Evolutionary conservation across 108 stramenopile species (phyloP).

Genomic region (Nitzschia palea): DNA sequence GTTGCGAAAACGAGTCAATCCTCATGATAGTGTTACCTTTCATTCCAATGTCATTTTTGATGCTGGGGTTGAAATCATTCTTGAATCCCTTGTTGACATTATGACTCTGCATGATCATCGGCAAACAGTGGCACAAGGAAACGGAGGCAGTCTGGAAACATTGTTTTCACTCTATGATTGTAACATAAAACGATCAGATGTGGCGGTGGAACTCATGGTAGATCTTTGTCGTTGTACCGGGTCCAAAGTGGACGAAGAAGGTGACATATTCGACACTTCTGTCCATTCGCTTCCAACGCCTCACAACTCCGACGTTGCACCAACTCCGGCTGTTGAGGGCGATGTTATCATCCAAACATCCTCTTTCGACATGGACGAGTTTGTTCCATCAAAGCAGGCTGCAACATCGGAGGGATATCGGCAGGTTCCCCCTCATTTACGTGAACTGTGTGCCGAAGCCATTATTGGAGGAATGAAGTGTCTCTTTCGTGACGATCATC

Average conservation of each 20-base stretch:
- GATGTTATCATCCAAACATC: not conserved
- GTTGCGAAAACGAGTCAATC: conserved; percentile 59
- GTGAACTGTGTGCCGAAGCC: conserved; percentile 79
- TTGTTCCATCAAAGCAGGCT: not conserved
- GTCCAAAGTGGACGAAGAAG: conserved; percentile 71
- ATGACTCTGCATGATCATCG: conserved; percentile 64
- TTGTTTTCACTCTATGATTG: conserved; percentile 85
- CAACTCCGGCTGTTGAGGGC: not conserved
- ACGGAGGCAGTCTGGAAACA: conserved; percentile 68
- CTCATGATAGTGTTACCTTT: conserved; percentile 59
- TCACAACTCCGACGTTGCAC: not conserved
- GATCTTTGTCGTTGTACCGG: conserved; percentile 84
- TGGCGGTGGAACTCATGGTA: conserved; percentile 68
- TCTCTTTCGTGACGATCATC: conserved; percentile 58
- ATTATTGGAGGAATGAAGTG: conserved; percentile 71
- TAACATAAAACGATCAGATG: conserved; percentile 68
- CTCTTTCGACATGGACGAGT: not conserved
- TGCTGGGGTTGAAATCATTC: conserved; percentile 79
- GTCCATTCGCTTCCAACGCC: conserved; percentile 14
- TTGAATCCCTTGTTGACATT: conserved; percentile 84
- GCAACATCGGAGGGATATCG: conserved; percentile 14
- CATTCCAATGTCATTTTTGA: conserved; percentile 80
- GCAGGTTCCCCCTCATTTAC: conserved; percentile 76
- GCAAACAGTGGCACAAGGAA: conserved; percentile 38
- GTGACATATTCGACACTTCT: conserved; percentile 38